Percentiles rank a stretch among this genome's conserved stretches.
These are phyloP conservation scores for Cercospora sp. DNA, from an alignment of 2,329 filamentous ascomycete genomes.

Conservation along the genomic window DNA sequence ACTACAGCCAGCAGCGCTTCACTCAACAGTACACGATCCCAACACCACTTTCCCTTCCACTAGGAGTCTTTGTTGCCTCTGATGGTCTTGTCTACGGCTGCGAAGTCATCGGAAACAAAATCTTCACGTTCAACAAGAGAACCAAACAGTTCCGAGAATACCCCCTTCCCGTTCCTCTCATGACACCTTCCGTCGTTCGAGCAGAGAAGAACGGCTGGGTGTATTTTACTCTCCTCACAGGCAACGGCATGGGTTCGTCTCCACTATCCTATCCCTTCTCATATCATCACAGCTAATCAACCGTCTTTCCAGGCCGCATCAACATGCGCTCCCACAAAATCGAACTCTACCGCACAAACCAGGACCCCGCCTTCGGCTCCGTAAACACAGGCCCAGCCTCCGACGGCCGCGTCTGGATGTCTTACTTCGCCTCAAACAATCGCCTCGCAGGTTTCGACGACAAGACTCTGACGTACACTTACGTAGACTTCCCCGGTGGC, in stretches of 20 bases:
- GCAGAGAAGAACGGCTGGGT: conserved; percentile 22
- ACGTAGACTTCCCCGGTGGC: conserved; percentile 18
- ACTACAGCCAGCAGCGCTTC: conserved; percentile 22
- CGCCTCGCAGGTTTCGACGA: conserved; percentile 20
- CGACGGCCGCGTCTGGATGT: conserved; percentile 20
- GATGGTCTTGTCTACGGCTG: conserved; percentile 22
- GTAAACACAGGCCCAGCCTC: conserved; percentile 18
- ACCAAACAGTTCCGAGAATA: conserved; percentile 17
- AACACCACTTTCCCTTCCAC: conserved; percentile 19
- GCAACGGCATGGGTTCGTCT: conserved; percentile 19
- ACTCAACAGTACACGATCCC: conserved; percentile 18
- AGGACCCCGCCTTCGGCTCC: conserved; percentile 10
- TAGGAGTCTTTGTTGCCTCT: conserved; percentile 24
- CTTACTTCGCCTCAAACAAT: conserved; percentile 18
- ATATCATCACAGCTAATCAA: background rate
- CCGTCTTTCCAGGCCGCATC: conserved; percentile 10
- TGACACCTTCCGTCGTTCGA: conserved; percentile 24
- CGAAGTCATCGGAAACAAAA: conserved; percentile 25
- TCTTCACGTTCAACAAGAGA: conserved; percentile 19
- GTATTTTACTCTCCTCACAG: conserved; percentile 22
- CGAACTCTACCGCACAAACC: conserved; percentile 19
- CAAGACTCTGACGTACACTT: conserved; percentile 17
- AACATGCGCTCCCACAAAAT: conserved; percentile 21
- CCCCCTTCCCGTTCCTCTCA: conserved; percentile 16
- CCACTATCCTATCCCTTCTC: background rate